Percentiles rank a stretch among this genome's conserved stretches.
phyloP scores from a whole-genome alignment of 2,329 filamentous ascomycete species.

The Cryphonectria radicalis region DNA sequence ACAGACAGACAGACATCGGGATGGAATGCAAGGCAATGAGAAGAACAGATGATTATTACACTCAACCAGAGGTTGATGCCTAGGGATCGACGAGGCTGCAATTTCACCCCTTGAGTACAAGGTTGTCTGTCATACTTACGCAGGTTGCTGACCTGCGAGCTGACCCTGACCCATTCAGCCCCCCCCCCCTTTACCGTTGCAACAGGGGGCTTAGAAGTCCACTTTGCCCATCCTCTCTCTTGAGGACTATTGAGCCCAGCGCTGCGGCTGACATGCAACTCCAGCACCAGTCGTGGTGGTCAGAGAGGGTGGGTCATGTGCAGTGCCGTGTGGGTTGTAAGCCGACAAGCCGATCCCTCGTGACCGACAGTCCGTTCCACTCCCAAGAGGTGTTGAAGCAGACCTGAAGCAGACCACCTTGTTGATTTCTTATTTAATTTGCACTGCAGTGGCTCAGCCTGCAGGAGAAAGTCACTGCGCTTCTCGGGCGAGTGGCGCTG shows the following conservation, averaged over 20 bases:
- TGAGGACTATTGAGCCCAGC: not conserved
- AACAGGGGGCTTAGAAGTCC: constrained; percentile 14
- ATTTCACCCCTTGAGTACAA: not conserved
- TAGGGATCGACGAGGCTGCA: constrained; percentile 6
- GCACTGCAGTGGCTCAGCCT: not conserved
- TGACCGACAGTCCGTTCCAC: constrained; percentile 1
- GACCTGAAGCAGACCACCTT: not conserved
- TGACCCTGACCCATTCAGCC: not conserved
- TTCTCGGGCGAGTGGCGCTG: too few species aligned
- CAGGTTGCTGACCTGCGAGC: not conserved
- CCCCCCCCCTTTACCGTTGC: not conserved
- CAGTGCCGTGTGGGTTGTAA: not conserved
- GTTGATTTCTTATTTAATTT: not conserved
- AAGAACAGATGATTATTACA: not conserved
- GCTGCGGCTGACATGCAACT: not conserved
- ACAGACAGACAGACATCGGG: too few species aligned
- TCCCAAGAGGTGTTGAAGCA: not conserved
- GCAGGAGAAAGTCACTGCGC: not conserved
- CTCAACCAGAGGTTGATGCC: not conserved
- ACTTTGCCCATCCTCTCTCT: not conserved
- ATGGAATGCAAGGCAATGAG: not conserved
- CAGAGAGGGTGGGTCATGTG: constrained; percentile 13
- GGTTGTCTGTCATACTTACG: not conserved
- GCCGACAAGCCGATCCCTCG: not conserved
- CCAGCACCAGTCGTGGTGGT: not conserved